Evolutionary conservation across 1,284 basidiomycete genomes (phyloP).

Genomic region (Ceratobasidium sp.): DNA sequence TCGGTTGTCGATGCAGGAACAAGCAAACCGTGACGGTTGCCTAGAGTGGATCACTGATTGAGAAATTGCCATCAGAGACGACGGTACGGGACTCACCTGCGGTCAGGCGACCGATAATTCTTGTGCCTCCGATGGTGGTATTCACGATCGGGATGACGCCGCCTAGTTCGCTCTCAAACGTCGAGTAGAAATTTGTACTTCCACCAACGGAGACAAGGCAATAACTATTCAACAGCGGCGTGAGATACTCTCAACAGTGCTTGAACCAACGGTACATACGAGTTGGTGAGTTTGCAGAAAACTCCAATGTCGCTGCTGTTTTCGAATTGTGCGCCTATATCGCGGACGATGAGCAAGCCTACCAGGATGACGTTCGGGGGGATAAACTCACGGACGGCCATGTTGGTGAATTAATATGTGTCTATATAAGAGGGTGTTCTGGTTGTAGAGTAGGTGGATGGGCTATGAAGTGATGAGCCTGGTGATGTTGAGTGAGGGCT

Average conservation of each 20-base stretch:
- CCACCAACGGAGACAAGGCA: conserved; percentile 92
- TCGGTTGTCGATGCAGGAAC: conserved; percentile 96
- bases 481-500: conserved; percentile 5
- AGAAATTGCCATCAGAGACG: background rate
- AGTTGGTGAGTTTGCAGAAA: conserved; percentile 93
- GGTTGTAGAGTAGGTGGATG: background rate
- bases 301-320: conserved; percentile 97
- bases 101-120: conserved; percentile 92
- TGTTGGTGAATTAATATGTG: conserved; percentile 43
- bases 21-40: conserved; percentile 94
- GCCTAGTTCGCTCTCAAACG: conserved; percentile 92
- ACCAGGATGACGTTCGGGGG: background rate
- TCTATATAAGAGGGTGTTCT: background rate
- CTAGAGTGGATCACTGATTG: conserved; percentile 50
- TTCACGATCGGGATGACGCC: conserved; percentile 97
- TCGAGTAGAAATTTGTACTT: conserved; percentile 97
- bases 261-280: conserved; percentile 46
- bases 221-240: conserved; percentile 60
- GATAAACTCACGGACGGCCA: conserved; percentile 57
- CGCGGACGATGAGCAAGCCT: conserved; percentile 32
- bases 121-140: conserved; percentile 93
- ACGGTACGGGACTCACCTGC: conserved; percentile 65
- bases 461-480: background rate
- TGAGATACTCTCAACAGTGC: background rate
- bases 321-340: conserved; percentile 87